These are phyloP conservation scores for Exophiala lecanii-corni DNA, from an alignment of 2,329 filamentous ascomycete genomes.

Conservation along the genomic window DNA sequence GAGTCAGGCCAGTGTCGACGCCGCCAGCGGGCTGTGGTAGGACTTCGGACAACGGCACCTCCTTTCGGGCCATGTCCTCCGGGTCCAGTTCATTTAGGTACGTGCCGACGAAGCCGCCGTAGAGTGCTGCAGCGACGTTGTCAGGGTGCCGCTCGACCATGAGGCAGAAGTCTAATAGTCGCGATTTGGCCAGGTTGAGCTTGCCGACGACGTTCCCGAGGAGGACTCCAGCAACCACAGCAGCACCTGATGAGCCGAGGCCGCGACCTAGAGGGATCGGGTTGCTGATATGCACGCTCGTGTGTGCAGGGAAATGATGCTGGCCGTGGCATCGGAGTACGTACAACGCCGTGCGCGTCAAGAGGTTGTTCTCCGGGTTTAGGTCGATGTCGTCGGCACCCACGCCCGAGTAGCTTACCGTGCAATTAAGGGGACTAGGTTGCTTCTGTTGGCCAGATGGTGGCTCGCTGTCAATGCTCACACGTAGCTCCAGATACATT, in stretches of 20 bases:
- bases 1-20: conserved; percentile 78
- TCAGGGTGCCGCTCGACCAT: conserved; percentile 91
- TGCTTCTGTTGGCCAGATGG: conserved; percentile 7
- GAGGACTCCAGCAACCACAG: conserved; percentile 91
- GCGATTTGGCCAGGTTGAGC: conserved; percentile 59
- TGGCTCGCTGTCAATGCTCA: conserved; percentile 58
- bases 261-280: conserved; percentile 90
- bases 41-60: conserved; percentile 92
- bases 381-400: conserved; percentile 70
- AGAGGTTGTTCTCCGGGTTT: conserved; percentile 80
- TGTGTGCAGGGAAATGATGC: conserved; percentile 76
- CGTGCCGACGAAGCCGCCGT: conserved; percentile 93
- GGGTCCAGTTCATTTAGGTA: conserved; percentile 90
- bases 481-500: conserved; percentile 83
- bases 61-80: conserved; percentile 81
- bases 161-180: conserved; percentile 90
- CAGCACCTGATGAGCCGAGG: conserved; percentile 90
- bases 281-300: conserved; percentile 91
- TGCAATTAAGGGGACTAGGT: conserved; percentile 61
- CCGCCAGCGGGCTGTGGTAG: conserved; percentile 86
- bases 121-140: conserved; percentile 91
- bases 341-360: conserved; percentile 91
- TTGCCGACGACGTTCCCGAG: conserved; percentile 84
- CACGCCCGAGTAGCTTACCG: conserved; percentile 83
- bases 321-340: conserved; percentile 88